phyloP scores from a whole-genome alignment of 2,329 filamentous ascomycete genomes.

The Talaromyces islandicus region DNA sequence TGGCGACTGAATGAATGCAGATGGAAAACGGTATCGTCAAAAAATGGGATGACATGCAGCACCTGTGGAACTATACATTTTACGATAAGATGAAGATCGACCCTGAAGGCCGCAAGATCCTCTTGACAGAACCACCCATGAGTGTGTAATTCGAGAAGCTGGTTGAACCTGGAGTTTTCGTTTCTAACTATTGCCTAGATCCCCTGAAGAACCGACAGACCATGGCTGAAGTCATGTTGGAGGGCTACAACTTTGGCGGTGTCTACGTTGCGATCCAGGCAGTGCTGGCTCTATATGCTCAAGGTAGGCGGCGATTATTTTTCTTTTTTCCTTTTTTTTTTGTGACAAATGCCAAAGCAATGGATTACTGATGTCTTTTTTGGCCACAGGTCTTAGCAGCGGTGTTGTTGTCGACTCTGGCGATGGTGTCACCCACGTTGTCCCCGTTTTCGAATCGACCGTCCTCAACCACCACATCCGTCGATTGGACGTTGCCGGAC shows the following conservation, averaged over 20 bases:
- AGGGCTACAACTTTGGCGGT: conserved; percentile 90
- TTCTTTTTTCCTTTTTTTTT: too few species aligned
- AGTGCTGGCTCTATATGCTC: conserved; percentile 90
- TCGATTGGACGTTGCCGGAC: conserved; percentile 87
- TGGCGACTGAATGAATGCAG: conserved; percentile 35
- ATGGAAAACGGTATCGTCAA: conserved; percentile 99
- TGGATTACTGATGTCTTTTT: neutral
- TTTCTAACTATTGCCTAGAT: conserved; percentile 46
- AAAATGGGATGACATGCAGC: conserved; percentile 99
- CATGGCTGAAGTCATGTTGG: conserved; percentile 99
- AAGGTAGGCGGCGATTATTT: conserved; percentile 66
- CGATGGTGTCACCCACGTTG: conserved; percentile 96
- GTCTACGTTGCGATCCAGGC: conserved; percentile 98
- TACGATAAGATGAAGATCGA: conserved; percentile 94
- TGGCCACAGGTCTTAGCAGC: conserved; percentile 68
- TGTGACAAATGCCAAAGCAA: neutral
- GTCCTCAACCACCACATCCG: conserved; percentile 95
- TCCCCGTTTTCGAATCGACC: conserved; percentile 96
- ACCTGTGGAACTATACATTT: conserved; percentile 99
- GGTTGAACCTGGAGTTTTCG: neutral
- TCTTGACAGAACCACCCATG: conserved; percentile 95
- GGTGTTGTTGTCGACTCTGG: conserved; percentile 99
- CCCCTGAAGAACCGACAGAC: conserved; percentile 93
- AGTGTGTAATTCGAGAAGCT: conserved; percentile 3
- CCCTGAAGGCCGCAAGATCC: conserved; percentile 86